A percentile compares a stretch with the other conserved stretches of the same genome.
These are phyloP conservation scores for Globisporangium splendens DNA, from an alignment of 352 stramenopile genomes.

Conservation along the genomic window DNA sequence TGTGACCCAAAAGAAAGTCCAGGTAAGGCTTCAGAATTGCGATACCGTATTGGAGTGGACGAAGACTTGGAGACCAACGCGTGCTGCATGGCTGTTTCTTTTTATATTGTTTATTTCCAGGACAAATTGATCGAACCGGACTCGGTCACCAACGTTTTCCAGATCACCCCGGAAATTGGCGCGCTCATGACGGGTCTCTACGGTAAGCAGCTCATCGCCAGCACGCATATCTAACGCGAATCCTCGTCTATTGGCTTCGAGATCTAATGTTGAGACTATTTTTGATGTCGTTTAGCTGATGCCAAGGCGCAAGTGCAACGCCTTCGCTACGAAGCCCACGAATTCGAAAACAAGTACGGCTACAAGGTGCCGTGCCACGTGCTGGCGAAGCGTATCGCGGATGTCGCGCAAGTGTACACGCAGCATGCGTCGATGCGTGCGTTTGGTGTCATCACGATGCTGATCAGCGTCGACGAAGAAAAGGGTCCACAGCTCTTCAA, in stretches of 20 bases:
- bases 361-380: conserved; percentile 95
- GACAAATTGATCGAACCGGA: conserved; percentile 94
- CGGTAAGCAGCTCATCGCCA: conserved; percentile 25
- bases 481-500: conserved; percentile 97
- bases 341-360: conserved; percentile 97
- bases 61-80: no score
- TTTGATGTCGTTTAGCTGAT: conserved; percentile 55
- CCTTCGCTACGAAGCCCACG: conserved; percentile 94
- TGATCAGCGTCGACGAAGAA: conserved; percentile 98
- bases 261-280: neutral
- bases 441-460: conserved; percentile 94
- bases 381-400: conserved; percentile 95
- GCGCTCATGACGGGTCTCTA: conserved; percentile 94
- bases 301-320: conserved; percentile 92
- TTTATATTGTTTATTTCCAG: no score
- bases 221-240: neutral
- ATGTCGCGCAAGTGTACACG: conserved; percentile 96
- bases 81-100: no score
- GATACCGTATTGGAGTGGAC: no score
- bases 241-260: neutral
- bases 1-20: conserved; percentile 99
- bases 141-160: conserved; percentile 96
- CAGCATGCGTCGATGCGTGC: conserved; percentile 94
- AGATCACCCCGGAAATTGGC: conserved; percentile 94
- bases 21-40: no score